Conservation (phyloP, 331 rosid species). For the Quercus tomentella region DNA sequence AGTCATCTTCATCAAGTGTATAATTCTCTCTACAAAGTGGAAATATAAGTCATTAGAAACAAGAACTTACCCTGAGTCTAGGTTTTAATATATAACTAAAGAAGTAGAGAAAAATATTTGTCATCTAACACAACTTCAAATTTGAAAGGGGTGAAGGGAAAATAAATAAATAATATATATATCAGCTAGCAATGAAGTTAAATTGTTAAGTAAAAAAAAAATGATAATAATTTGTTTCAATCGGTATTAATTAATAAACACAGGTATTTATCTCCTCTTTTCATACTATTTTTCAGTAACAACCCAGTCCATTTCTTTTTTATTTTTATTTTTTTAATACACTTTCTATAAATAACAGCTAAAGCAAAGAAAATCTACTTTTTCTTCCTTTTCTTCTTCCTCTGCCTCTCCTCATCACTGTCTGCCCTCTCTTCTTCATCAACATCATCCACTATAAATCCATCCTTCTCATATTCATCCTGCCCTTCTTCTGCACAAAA, state of each 20-base stretch:
- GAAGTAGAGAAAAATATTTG: neutral
- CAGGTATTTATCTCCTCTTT: neutral
- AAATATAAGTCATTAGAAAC: conserved; percentile 8
- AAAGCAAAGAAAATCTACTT: conserved; percentile 38
- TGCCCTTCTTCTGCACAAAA: conserved; percentile 67
- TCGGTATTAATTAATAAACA: neutral
- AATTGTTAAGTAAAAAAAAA: neutral
- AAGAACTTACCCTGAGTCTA: neutral
- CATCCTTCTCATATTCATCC: conserved; percentile 97
- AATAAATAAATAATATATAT: too few relatives aligned
- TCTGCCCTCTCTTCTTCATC: conserved; percentile 86
- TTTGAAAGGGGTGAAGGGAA: neutral
- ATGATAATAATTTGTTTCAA: neutral
- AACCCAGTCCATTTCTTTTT: neutral
- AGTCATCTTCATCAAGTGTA: conserved; percentile 94
- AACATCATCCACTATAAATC: conserved; percentile 85
- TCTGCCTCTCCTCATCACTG: conserved; percentile 91
- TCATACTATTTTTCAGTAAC: neutral
- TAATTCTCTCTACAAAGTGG: conserved; percentile 71
- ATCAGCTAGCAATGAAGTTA: neutral
- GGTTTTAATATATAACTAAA: neutral
- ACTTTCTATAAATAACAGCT: neutral
- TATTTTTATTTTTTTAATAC: neutral
- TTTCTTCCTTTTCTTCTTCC: conserved; percentile 92
- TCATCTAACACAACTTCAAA: neutral